Evolutionary conservation across 1,284 basidiomycete species (phyloP).

Genomic region (Ustilago cynodontis): DNA sequence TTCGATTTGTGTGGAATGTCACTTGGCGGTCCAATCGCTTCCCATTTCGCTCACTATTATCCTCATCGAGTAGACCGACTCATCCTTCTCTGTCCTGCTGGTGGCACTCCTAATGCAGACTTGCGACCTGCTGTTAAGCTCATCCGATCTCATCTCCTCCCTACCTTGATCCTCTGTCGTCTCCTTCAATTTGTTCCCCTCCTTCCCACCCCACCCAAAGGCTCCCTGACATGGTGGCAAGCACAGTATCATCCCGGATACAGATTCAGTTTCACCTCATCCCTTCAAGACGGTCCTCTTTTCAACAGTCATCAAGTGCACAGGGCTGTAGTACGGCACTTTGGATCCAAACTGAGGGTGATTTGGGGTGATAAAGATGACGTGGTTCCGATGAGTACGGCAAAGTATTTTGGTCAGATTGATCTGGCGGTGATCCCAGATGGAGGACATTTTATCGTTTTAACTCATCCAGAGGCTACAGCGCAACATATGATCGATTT

Average conservation of each 20-base stretch:
- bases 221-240: conserved; percentile 47
- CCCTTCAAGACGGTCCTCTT: conserved; percentile 44
- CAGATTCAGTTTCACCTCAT: conserved; percentile 45
- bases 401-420: conserved; percentile 53
- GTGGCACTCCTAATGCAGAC: conserved; percentile 39
- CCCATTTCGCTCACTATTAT: conserved; percentile 51
- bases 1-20: conserved; percentile 55
- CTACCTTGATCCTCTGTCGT: conserved; percentile 24
- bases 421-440: conserved; percentile 43
- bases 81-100: conserved; percentile 47
- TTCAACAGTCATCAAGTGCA: conserved; percentile 39
- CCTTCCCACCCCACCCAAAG: conserved; percentile 44
- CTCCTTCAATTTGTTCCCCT: conserved; percentile 39
- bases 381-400: conserved; percentile 45
- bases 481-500: conserved; percentile 48
- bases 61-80: conserved; percentile 42
- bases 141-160: conserved; percentile 43
- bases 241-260: conserved; percentile 46
- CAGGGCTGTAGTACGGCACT: conserved; percentile 23
- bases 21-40: conserved; percentile 44
- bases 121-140: conserved; percentile 35
- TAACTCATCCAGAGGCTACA: conserved; percentile 45
- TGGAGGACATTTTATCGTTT: conserved; percentile 38
- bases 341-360: conserved; percentile 30
- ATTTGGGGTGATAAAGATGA: conserved; percentile 57